Base-by-base conservation (phyloP, 2,329 filamentous ascomycete species). In the Zymoseptoria passerinii region DNA sequence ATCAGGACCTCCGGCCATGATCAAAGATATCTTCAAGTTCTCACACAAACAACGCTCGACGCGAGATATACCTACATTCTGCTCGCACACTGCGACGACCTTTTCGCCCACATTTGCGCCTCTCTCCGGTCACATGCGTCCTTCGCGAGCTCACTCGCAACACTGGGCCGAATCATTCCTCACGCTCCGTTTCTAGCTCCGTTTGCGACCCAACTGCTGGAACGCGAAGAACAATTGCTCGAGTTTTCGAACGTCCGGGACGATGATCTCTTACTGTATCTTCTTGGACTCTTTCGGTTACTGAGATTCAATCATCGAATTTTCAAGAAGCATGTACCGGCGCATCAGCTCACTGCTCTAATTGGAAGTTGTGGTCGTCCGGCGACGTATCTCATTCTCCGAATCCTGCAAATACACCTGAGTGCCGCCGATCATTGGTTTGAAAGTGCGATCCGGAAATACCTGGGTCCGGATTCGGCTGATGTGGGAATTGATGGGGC, bases 91-190 rank as follows among this genome's bases (percentile, higher is more conserved):
- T 91, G 92, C 73, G 85, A 89, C 71, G 77, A 81, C 61, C 76
- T 92, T 48, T 89, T 94, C 68, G 83, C 90, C 66, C 92, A 96
- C 73, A 79, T 95, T 53, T 90, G 88, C 73, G 88, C 90, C 50
- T 77, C 68, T 72, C 76, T 70, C 65, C 58, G 66, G 62, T 44
- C 61, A 68, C 48, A 72, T 71, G 35, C 68, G 66, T 59, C 70
- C 87, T 55, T 80, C 4, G 59, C 67, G 29, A 52, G 62, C 9
- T 51, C 64, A 3, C 51, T 92, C 63, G 81, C 86, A 57, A 87
- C 89, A 29, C 88, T 96, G 75, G 87, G 89, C 61, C 83, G 88
- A 68, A 80, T 96, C 61, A 72, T 96, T 67, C 89, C 90, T n/a
- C 86, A 92, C 77, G 88, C 89, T 64, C 89, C 90, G 53, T 84